Base-by-base conservation (phyloP, 768 basidiomycete species). In the Psilocybe cubensis region DNA sequence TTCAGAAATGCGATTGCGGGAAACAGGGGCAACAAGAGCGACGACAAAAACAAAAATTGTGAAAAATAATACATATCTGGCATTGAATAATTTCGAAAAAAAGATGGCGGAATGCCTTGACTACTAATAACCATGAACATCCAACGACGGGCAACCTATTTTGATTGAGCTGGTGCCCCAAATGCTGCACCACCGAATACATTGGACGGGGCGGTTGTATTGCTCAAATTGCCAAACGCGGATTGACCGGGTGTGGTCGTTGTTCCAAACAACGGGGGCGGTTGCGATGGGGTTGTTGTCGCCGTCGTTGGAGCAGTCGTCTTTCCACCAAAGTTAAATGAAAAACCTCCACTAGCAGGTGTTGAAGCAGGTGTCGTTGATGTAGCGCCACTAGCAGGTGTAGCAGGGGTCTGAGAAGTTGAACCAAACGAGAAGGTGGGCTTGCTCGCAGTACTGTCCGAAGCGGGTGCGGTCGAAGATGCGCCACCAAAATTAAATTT, bases 241-340 rank as follows among this genome's bases (percentile, higher is more conserved):
- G 31, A 44, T 12, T 52, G 44, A 25, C 72, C 72, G 60, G 76
- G 72, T 9, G 70, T 61, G 57, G 65, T 70, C 1, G 71, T 42
- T 21, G 71, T 56, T 21, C 67, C 44, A 52, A 70, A 65, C 21
- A 76, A 70, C 17, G 73, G 71, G 29, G 68, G 41, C 40, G 66
- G 67, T 20, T 69, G 54, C 14, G 72, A n/a, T n/a, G n/a, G 65
- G 10, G 65, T 62, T 9, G 59, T 52, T 12, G 65, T 23, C 12
- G 56, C 25, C 23, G 42, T 43, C 35, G 48, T 20, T 9, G 56
- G 11, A 5, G 54, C 24, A 2, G 42, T 31, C 14, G 57, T 29
- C 20, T 54, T 43, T 12, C 20, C 43, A 18, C 59, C 63, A 57
- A 68, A 66, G 29, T 63, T 67, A 57, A 68, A 68, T 21, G 63